Percentiles rank a stretch among this genome's conserved stretches.
Conservation (phyloP, 495 filamentous ascomycete genomes). For the Chaetomium tenue region DNA sequence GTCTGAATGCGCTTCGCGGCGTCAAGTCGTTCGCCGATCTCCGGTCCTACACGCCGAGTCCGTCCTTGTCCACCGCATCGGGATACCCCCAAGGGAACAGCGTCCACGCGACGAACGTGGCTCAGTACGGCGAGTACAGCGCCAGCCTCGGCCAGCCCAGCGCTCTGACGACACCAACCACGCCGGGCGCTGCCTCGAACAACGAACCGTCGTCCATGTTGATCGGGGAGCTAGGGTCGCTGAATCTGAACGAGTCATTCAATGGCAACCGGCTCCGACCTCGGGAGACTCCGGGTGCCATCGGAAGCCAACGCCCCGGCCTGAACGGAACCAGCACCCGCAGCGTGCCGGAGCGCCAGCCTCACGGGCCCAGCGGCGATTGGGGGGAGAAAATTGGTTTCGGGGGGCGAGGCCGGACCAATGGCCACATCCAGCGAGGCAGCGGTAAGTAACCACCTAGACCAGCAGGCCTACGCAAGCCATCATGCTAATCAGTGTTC, state of each 20-base stretch:
- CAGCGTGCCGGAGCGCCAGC: conserved; percentile 76
- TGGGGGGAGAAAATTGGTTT: conserved; percentile 70
- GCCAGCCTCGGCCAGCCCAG: conserved; percentile 41
- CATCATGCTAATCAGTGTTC: not conserved
- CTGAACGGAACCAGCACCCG: conserved; percentile 62
- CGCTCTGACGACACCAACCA: conserved; percentile 38
- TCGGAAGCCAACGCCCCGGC: conserved; percentile 80
- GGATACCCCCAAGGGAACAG: conserved; percentile 40
- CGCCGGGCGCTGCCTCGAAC: conserved; percentile 59
- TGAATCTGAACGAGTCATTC: conserved; percentile 67
- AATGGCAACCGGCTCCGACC: conserved; percentile 48
- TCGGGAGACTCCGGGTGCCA: conserved; percentile 62
- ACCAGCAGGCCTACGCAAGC: too few relatives aligned
- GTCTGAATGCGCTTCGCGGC: conserved; percentile 61
- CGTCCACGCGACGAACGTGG: conserved; percentile 58
- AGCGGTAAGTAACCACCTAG: conserved; percentile 56
- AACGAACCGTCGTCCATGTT: conserved; percentile 55
- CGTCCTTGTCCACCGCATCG: conserved; percentile 71
- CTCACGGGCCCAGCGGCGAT: conserved; percentile 73
- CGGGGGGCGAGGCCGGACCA: conserved; percentile 60
- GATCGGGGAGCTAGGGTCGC: conserved; percentile 53
- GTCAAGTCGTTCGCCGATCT: conserved; percentile 97
- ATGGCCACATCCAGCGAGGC: conserved; percentile 76
- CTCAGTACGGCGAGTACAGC: conserved; percentile 52
- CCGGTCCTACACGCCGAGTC: conserved; percentile 91